Percentiles rank a stretch among this genome's conserved stretches.
Conservation (phyloP, 495 filamentous ascomycete genomes). For the Sporormia fimetaria region DNA sequence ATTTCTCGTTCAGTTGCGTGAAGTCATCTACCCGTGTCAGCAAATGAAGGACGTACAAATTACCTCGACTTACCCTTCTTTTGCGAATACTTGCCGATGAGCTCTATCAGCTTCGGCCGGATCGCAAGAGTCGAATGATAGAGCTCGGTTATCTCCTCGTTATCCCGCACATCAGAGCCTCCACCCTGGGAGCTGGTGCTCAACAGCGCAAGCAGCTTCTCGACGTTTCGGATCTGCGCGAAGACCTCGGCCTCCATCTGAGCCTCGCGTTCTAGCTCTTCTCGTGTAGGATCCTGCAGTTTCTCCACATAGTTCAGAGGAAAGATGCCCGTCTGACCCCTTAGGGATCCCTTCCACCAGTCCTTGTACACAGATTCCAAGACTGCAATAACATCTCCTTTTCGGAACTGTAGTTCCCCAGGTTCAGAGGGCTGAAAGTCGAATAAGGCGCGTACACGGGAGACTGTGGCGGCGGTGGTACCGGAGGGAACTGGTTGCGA, state of each 20-base stretch:
- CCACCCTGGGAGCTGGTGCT: slow-evolving; percentile 56
- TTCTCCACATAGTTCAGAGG: slow-evolving; percentile 99
- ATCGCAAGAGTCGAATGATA: slow-evolving; percentile 93
- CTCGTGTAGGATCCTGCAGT: slow-evolving; percentile 81
- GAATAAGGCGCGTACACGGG: slow-evolving; percentile 82
- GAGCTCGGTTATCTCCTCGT: slow-evolving; percentile 73
- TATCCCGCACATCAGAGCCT: slow-evolving; percentile 35
- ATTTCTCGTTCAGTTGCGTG: slow-evolving; percentile 95
- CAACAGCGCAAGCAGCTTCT: slow-evolving; percentile 85
- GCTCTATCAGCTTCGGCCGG: slow-evolving; percentile 89
- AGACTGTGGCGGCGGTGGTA: slow-evolving; percentile 95
- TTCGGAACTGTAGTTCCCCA: slow-evolving; percentile 89
- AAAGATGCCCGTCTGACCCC: slow-evolving; percentile 94
- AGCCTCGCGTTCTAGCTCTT: slow-evolving; percentile 89
- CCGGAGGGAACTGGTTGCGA: slow-evolving; percentile 47
- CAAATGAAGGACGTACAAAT: slow-evolving; percentile 4
- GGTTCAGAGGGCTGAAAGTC: slow-evolving; percentile 91
- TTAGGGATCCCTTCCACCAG: slow-evolving; percentile 95
- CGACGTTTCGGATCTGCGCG: slow-evolving; percentile 96
- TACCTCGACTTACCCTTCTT: slow-evolving; percentile 68
- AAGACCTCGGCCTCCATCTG: slow-evolving; percentile 98
- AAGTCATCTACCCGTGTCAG: slow-evolving; percentile 64
- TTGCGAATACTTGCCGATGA: slow-evolving; percentile 98
- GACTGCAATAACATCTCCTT: slow-evolving; percentile 94
- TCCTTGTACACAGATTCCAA: slow-evolving; percentile 97